Evolutionary conservation across 129 eudicot species (phyloP).

Genomic region (Pseudognaphalium luteoalbum): DNA sequence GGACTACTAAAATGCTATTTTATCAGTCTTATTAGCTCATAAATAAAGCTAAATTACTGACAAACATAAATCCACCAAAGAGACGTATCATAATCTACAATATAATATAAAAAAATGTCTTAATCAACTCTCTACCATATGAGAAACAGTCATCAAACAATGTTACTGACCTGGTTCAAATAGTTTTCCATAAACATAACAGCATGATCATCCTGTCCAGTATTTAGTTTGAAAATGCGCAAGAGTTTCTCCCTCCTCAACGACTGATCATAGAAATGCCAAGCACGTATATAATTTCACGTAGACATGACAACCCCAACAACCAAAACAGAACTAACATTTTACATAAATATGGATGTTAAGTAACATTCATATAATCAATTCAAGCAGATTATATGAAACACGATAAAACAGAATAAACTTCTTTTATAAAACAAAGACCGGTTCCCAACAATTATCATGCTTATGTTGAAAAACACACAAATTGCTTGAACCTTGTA

Average conservation of each 20-base stretch:
- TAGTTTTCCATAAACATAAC: constrained; percentile 88
- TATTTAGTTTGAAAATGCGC: constrained; percentile 81
- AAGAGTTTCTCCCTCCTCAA: constrained; percentile 69
- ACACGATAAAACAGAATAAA: neutral
- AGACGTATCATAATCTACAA: neutral
- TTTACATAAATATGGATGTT: neutral
- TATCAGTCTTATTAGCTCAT: neutral
- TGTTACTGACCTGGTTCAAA: constrained; percentile 57
- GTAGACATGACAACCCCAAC: neutral
- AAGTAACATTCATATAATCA: neutral
- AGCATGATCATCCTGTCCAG: constrained; percentile 97
- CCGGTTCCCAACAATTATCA: neutral
- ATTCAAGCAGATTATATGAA: neutral
- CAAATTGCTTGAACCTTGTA: neutral
- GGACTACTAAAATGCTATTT: neutral
- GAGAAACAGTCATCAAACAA: neutral
- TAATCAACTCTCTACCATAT: neutral
- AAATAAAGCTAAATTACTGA: too few species aligned
- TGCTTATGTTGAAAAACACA: neutral
- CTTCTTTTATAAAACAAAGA: neutral
- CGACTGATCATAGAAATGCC: constrained; percentile 42
- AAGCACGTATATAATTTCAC: neutral
- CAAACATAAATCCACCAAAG: too few species aligned
- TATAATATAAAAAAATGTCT: too few species aligned
- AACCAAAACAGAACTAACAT: constrained; percentile 9